These are phyloP conservation scores for Saussurea involucrata DNA, from an alignment of 129 eudicot genomes.

Conservation along the genomic window DNA sequence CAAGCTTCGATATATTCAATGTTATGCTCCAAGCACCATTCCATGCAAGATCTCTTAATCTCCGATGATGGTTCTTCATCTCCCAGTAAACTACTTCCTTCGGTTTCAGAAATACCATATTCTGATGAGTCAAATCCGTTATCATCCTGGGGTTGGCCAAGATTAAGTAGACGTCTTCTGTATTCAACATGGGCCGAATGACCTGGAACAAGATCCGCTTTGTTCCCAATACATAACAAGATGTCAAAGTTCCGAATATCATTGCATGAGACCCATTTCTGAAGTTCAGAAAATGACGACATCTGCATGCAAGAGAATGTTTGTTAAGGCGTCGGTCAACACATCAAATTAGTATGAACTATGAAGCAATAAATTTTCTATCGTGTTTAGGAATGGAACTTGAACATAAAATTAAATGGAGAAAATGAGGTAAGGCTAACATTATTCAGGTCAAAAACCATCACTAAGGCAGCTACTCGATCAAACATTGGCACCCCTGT, in stretches of 20 bases:
- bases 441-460: slow-evolving; percentile 85
- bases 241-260: slow-evolving; percentile 70
- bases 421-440: slow-evolving; percentile 38
- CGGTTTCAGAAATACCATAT: slow-evolving; percentile 82
- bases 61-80: slow-evolving; percentile 54
- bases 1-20: slow-evolving; percentile 93
- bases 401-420: not conserved
- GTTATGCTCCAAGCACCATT: slow-evolving; percentile 84
- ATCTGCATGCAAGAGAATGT: slow-evolving; percentile 40
- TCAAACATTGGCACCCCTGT: slow-evolving; percentile 53
- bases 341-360: not conserved
- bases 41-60: slow-evolving; percentile 57
- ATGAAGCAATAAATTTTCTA: not conserved
- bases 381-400: slow-evolving; percentile 7
- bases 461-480: slow-evolving; percentile 66
- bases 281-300: slow-evolving; percentile 59
- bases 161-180: slow-evolving; percentile 53
- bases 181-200: slow-evolving; percentile 88
- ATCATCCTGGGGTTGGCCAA: slow-evolving; percentile 37
- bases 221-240: slow-evolving; percentile 87
- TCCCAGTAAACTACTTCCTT: slow-evolving; percentile 78
- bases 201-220: slow-evolving; percentile 91
- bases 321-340: not conserved
- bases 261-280: slow-evolving; percentile 71
- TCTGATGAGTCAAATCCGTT: slow-evolving; percentile 30